Conservation (phyloP, 139 green algal genomes). For the Tetraselmis striata region DNA sequence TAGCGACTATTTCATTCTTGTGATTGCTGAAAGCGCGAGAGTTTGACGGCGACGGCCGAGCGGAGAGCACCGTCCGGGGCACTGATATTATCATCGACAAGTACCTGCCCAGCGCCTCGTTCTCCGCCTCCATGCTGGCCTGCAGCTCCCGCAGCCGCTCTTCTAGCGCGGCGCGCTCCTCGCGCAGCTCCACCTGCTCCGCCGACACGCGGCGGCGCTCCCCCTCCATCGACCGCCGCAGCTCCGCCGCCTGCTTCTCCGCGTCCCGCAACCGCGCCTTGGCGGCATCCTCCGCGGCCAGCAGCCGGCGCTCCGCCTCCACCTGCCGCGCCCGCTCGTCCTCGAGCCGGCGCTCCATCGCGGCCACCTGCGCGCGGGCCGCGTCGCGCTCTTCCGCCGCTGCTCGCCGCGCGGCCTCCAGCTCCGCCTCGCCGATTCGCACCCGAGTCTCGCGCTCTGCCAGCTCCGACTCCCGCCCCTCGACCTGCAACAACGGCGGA, state of each 20-base stretch:
- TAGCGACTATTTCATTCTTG: too few relatives aligned
- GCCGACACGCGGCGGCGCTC: neutral
- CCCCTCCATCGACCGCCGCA: neutral
- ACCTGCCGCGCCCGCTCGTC: slow-evolving; percentile 6
- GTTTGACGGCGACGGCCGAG: too few relatives aligned
- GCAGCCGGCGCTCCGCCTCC: slow-evolving; percentile 23
- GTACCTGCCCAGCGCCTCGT: neutral
- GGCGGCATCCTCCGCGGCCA: slow-evolving; percentile 2
- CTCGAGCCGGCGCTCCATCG: slow-evolving; percentile 8
- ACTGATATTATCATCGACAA: too few relatives aligned
- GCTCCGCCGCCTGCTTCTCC: neutral
- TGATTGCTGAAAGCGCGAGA: too few relatives aligned
- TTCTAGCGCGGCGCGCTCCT: neutral
- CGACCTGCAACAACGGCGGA: neutral
- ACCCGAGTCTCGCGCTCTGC: neutral
- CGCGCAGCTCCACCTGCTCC: neutral
- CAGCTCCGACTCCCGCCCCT: neutral
- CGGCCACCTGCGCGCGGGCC: neutral
- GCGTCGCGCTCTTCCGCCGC: neutral
- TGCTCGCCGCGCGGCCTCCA: neutral
- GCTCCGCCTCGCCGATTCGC: neutral
- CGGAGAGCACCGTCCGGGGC: too few relatives aligned
- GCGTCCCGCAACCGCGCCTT: neutral
- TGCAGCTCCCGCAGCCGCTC: neutral
- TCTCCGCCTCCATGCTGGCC: neutral